A percentile compares a stretch with the other conserved stretches of the same genome.
Evolutionary conservation across 495 filamentous ascomycete species (phyloP).

Genomic region (Alectoria sarmentosa): DNA sequence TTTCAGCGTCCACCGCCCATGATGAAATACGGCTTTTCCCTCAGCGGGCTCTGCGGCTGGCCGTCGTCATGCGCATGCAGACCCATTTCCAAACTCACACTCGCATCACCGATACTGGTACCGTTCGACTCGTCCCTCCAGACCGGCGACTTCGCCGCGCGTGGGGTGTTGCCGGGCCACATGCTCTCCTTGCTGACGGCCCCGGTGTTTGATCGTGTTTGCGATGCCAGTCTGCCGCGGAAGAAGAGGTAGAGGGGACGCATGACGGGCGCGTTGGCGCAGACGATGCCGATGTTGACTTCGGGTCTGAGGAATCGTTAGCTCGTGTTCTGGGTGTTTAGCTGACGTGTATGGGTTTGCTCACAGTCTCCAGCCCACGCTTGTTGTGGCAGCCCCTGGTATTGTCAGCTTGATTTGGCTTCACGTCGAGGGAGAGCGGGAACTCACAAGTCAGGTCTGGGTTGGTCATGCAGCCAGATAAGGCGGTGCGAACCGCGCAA

Average conservation of each 20-base stretch:
- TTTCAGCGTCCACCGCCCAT: background rate
- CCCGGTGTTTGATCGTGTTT: background rate
- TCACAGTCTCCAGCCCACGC: slow-evolving; percentile 23
- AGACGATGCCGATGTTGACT: slow-evolving; percentile 27
- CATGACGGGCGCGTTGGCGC: slow-evolving; percentile 24
- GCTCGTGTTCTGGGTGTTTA: background rate
- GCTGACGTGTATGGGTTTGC: background rate
- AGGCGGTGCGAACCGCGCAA: slow-evolving; percentile 19
- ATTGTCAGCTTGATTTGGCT: background rate
- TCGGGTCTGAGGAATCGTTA: slow-evolving; percentile 15
- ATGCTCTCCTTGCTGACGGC: slow-evolving; percentile 12
- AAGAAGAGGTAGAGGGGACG: slow-evolving; percentile 24
- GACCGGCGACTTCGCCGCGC: background rate
- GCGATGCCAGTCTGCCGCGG: slow-evolving; percentile 15
- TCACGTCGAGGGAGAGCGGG: background rate
- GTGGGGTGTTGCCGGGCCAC: slow-evolving; percentile 4
- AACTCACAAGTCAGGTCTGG: slow-evolving; percentile 19
- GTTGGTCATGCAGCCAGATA: slow-evolving; percentile 15
- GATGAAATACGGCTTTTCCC: slow-evolving; percentile 4
- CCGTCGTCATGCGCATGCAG: background rate
- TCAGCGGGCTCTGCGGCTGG: slow-evolving; percentile 2
- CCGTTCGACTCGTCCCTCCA: background rate
- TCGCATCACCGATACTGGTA: slow-evolving; percentile 1
- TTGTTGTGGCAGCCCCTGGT: slow-evolving; percentile 16
- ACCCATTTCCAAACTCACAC: slow-evolving; percentile 21